Percentiles rank a stretch among this genome's conserved stretches.
These are phyloP conservation scores for Suillus lakei DNA, from an alignment of 768 basidiomycete species.

Conservation along the genomic window DNA sequence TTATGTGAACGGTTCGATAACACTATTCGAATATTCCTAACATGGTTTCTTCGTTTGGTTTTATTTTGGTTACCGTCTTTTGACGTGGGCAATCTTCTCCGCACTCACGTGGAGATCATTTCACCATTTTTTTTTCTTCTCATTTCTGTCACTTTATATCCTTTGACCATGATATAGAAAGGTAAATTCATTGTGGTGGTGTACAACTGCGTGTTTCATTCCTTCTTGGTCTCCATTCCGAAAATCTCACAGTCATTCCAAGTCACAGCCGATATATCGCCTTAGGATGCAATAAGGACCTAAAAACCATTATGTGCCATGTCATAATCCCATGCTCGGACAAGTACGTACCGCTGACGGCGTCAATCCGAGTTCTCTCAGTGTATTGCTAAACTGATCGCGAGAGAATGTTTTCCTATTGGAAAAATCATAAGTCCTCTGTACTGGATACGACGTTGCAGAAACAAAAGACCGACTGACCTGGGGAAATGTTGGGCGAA, in stretches of 20 bases:
- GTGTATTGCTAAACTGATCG: conserved; percentile 76
- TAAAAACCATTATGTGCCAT: conserved; percentile 24
- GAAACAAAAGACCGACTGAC: conserved; percentile 42
- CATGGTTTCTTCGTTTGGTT: neutral
- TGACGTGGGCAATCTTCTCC: neutral
- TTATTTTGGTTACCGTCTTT: neutral
- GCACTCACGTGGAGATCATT: neutral
- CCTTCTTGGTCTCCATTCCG: no score
- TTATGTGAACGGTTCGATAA: conserved; percentile 48
- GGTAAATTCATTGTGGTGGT: neutral
- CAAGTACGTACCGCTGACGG: conserved; percentile 77
- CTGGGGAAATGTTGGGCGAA: conserved; percentile 87
- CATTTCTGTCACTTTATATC: neutral
- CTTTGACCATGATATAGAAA: neutral
- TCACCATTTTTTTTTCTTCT: neutral
- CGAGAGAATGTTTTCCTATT: conserved; percentile 76
- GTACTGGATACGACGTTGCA: neutral
- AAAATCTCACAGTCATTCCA: neutral
- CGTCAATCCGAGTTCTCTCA: conserved; percentile 86
- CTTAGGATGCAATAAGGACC: conserved; percentile 58
- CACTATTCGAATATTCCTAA: conserved; percentile 54
- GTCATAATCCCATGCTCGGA: neutral
- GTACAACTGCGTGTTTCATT: neutral
- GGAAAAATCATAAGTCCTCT: neutral
- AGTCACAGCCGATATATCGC: neutral